Conservation (phyloP, 2,329 filamentous ascomycete genomes). For the Fusarium albosuccineum region DNA sequence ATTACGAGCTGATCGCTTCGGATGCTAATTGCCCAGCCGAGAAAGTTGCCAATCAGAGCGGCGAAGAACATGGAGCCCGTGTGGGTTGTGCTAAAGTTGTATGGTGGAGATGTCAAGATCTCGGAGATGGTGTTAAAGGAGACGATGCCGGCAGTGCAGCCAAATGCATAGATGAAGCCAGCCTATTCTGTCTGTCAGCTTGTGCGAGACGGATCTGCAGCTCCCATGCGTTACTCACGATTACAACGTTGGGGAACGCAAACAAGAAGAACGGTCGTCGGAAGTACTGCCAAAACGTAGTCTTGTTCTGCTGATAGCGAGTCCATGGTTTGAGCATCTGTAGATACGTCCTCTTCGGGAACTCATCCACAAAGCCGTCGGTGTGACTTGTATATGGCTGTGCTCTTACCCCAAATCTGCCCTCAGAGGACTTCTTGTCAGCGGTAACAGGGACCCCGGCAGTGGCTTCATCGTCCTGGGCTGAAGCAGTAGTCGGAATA, state of each 20-base stretch:
- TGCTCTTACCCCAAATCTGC: not conserved
- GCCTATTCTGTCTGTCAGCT: not conserved
- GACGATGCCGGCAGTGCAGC: slow-evolving; percentile 10
- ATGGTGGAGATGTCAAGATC: slow-evolving; percentile 2
- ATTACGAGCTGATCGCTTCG: slow-evolving; percentile 11
- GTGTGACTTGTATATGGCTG: not conserved
- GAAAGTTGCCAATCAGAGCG: slow-evolving; percentile 9
- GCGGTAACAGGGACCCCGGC: no score
- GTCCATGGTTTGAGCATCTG: slow-evolving; percentile 11
- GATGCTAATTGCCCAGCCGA: slow-evolving; percentile 10
- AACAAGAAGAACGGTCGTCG: slow-evolving; percentile 12
- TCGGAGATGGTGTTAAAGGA: slow-evolving; percentile 16
- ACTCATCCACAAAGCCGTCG: slow-evolving; percentile 7
- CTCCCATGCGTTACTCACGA: no score
- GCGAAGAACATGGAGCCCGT: slow-evolving; percentile 15
- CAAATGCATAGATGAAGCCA: slow-evolving; percentile 15
- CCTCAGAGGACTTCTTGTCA: not conserved
- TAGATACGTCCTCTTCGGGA: slow-evolving; percentile 7
- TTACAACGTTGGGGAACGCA: slow-evolving; percentile 10
- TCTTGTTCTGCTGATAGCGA: slow-evolving; percentile 13
- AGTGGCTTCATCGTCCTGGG: not conserved
- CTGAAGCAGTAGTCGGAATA: not conserved
- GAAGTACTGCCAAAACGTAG: slow-evolving; percentile 16
- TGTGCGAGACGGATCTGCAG: no score
- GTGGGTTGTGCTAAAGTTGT: slow-evolving; percentile 9